These are phyloP conservation scores for Phytophthora vignae DNA, from an alignment of 352 stramenopile genomes.

Conservation along the genomic window DNA sequence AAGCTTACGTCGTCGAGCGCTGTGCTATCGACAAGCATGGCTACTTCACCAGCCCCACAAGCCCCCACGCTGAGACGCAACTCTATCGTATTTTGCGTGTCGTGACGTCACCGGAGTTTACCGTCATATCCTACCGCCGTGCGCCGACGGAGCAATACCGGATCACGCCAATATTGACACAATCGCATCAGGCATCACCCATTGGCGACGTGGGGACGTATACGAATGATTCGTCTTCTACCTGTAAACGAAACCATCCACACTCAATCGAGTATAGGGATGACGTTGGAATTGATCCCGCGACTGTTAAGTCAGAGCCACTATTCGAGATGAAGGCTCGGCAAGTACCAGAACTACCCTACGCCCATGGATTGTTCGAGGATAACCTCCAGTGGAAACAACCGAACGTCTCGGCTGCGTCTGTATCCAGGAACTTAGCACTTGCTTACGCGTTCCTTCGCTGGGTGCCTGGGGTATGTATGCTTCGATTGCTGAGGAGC, in stretches of 20 bases:
- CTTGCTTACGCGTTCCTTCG: constrained; percentile 48
- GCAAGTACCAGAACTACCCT: neutral
- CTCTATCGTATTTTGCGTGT: constrained; percentile 50
- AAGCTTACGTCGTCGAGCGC: constrained; percentile 53
- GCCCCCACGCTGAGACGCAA: constrained; percentile 5
- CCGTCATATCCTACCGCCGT: constrained; percentile 65
- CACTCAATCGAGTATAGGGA: too few relatives aligned
- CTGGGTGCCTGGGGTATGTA: constrained; percentile 50
- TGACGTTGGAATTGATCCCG: too few relatives aligned
- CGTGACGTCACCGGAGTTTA: constrained; percentile 59
- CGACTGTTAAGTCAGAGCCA: too few relatives aligned
- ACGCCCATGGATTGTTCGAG: neutral
- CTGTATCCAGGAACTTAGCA: constrained; percentile 56
- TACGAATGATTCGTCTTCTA: neutral
- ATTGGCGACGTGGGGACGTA: neutral
- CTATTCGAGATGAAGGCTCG: too few relatives aligned
- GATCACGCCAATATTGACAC: neutral
- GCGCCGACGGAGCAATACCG: constrained; percentile 24
- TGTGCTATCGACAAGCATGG: constrained; percentile 33
- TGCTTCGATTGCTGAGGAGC: constrained; percentile 45
- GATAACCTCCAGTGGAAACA: constrained; percentile 3
- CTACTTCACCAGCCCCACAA: constrained; percentile 20
- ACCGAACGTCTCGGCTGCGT: constrained; percentile 18
- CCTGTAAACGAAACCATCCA: neutral
- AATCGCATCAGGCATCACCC: too few relatives aligned